These are phyloP conservation scores for Madurella mycetomatis DNA, from an alignment of 2,329 filamentous ascomycete species.

Conservation along the genomic window DNA sequence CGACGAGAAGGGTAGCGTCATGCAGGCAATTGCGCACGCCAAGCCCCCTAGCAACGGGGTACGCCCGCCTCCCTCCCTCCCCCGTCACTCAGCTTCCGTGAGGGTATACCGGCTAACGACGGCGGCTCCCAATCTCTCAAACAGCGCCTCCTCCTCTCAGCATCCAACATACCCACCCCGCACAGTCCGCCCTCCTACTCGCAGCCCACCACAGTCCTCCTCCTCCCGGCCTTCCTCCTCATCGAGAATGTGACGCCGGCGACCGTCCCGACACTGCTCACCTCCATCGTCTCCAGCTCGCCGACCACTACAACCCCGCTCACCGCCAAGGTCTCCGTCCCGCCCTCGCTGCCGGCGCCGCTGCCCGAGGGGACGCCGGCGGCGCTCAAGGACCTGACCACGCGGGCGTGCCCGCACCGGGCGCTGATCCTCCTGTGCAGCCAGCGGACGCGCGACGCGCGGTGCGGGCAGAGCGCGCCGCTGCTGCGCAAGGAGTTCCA, in stretches of 20 bases:
- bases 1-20: conserved; percentile 81
- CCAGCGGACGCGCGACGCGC: conserved; percentile 87
- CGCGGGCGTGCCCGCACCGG: conserved; percentile 71
- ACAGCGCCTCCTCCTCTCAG: conserved; percentile 82
- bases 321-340: conserved; percentile 34
- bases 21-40: conserved; percentile 65
- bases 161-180: conserved; percentile 84
- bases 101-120: conserved; percentile 7
- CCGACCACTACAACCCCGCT: conserved; percentile 72
- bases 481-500: conserved; percentile 85
- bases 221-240: conserved; percentile 79
- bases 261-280: conserved; percentile 67
- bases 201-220: conserved; percentile 70
- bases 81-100: background rate
- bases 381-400: conserved; percentile 32
- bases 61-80: conserved; percentile 31
- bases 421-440: conserved; percentile 91
- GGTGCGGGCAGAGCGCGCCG: conserved; percentile 90
- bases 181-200: conserved; percentile 58
- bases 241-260: conserved; percentile 79
- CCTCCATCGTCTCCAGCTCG: conserved; percentile 61
- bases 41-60: conserved; percentile 65
- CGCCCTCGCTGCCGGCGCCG: conserved; percentile 30
- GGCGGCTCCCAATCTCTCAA: background rate
- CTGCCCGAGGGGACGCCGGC: conserved; percentile 29